phyloP scores from a whole-genome alignment of 169 alveolate genomes.

The Plasmodium inui region DNA sequence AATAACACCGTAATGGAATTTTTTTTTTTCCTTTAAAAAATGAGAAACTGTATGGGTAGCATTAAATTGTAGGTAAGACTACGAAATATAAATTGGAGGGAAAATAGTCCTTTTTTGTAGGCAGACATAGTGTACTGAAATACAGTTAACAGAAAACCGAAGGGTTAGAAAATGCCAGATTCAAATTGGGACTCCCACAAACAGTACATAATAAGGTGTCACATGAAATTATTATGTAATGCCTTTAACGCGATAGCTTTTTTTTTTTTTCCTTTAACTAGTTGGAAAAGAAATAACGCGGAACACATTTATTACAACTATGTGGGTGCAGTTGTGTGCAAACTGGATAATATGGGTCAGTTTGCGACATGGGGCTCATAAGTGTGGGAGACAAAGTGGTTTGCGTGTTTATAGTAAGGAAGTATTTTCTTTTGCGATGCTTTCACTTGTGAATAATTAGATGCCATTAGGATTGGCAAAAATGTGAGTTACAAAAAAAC shows the following conservation, averaged over 20 bases:
- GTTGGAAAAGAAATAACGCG: too few species aligned
- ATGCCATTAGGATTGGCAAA: too few species aligned
- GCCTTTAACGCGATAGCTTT: not conserved
- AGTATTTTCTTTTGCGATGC: too few species aligned
- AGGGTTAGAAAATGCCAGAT: not conserved
- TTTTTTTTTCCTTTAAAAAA: too few species aligned
- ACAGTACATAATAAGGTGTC: not conserved
- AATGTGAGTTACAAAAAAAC: too few species aligned
- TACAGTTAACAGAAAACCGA: not conserved
- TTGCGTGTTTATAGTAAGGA: too few species aligned
- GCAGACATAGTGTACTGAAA: not conserved
- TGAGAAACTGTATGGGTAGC: not conserved
- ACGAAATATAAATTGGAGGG: not conserved
- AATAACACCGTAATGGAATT: not conserved
- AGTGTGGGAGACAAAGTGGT: too few species aligned
- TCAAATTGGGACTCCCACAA: not conserved
- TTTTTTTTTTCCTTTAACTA: not conserved
- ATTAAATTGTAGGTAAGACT: not conserved
- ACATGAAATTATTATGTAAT: not conserved
- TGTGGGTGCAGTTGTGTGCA: too few species aligned
- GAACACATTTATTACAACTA: too few species aligned
- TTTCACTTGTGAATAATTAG: too few species aligned
- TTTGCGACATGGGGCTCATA: too few species aligned
- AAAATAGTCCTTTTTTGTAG: not conserved
- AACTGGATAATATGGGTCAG: too few species aligned